Percentiles rank a stretch among this genome's conserved stretches.
Conservation (phyloP, 345 rosid genomes). For the Kernera saxatilis region DNA sequence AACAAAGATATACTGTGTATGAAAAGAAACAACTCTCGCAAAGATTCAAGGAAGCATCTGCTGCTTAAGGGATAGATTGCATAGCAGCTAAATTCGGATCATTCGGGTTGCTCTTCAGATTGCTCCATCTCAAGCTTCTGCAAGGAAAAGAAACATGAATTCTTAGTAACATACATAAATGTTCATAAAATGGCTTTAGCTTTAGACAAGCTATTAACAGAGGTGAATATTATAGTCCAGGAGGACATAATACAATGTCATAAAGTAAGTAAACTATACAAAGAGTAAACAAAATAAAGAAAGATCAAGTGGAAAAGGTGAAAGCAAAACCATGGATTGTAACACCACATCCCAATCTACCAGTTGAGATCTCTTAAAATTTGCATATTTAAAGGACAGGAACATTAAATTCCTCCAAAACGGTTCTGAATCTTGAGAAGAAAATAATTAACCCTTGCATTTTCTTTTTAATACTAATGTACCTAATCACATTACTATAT, state of each 20-base stretch:
- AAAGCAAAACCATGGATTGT: neutral
- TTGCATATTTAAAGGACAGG: neutral
- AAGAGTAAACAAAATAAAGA: neutral
- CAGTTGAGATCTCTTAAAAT: neutral
- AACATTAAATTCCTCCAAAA: neutral
- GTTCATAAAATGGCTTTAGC: neutral
- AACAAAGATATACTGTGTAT: slow-evolving; percentile 17
- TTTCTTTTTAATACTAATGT: neutral
- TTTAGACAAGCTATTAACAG: neutral
- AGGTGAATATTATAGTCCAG: neutral
- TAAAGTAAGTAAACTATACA: neutral
- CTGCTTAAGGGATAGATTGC: neutral
- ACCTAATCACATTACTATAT: neutral
- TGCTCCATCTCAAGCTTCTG: slow-evolving; percentile 28
- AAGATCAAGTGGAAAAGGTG: neutral
- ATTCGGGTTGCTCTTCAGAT: slow-evolving; percentile 27
- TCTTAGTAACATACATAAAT: neutral
- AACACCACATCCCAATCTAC: neutral
- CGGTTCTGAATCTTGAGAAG: neutral
- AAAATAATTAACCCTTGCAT: neutral
- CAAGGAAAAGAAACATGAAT: neutral
- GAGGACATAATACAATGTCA: neutral
- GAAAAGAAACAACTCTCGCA: neutral
- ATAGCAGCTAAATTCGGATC: neutral
- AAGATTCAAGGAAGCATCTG: slow-evolving; percentile 6